Evolutionary conservation across 2,329 filamentous ascomycete species (phyloP).

Genomic region (Diplodia corticola): DNA sequence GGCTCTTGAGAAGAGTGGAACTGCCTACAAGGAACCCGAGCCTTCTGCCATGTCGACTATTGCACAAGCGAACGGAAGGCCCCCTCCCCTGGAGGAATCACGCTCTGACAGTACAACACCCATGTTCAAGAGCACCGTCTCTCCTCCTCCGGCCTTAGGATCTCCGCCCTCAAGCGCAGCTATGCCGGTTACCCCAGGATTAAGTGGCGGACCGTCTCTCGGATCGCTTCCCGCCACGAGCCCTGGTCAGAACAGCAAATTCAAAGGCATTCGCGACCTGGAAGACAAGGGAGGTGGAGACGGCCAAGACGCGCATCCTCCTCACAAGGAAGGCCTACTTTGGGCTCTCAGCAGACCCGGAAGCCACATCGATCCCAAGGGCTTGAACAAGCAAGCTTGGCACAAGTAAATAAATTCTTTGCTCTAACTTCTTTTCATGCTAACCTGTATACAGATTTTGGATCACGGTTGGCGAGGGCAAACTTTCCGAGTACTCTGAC

Average conservation of each 20-base stretch:
- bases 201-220: constrained; percentile 30
- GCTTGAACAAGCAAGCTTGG: constrained; percentile 96
- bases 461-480: constrained; percentile 96
- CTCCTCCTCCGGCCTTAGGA: constrained; percentile 28
- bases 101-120: constrained; percentile 32
- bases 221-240: constrained; percentile 35
- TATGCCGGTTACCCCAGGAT: constrained; percentile 25
- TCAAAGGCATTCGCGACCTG: constrained; percentile 89
- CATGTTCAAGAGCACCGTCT: constrained; percentile 38
- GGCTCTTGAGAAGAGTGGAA: constrained; percentile 83
- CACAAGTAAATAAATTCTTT: constrained; percentile 72
- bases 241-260: constrained; percentile 54
- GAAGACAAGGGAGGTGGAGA: constrained; percentile 69
- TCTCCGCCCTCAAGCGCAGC: constrained; percentile 27
- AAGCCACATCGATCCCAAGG: constrained; percentile 91
- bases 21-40: constrained; percentile 37
- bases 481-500: constrained; percentile 96
- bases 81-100: neutral
- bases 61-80: constrained; percentile 29
- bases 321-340: constrained; percentile 88
- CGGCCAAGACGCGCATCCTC: constrained; percentile 54
- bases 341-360: constrained; percentile 94
- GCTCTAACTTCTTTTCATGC: neutral
- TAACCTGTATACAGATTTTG: constrained; percentile 69
- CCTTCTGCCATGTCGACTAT: constrained; percentile 27